phyloP scores from a whole-genome alignment of 2,329 filamentous ascomycete genomes.

The Dendrostoma leiphaemia region DNA sequence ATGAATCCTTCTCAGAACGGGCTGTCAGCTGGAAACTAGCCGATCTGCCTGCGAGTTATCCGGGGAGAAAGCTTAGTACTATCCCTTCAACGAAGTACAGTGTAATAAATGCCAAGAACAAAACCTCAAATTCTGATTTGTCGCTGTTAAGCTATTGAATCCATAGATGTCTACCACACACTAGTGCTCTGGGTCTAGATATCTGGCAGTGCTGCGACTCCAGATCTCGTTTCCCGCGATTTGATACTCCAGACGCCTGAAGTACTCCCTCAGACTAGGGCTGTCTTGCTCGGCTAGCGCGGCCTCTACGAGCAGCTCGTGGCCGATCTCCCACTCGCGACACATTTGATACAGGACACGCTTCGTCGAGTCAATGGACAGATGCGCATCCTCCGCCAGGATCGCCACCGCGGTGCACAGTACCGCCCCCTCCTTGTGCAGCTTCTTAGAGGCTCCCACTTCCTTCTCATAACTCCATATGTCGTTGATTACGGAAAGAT shows the following conservation, averaged over 20 bases:
- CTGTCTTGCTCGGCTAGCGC: not conserved
- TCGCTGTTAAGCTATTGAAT: no score
- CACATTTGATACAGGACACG: conserved; percentile 15
- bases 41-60: no score
- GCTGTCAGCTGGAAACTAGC: no score
- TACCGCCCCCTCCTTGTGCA: conserved; percentile 23
- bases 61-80: no score
- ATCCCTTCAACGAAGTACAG: no score
- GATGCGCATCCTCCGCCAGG: conserved; percentile 24
- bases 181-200: no score
- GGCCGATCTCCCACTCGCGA: conserved; percentile 20
- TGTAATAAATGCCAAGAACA: no score
- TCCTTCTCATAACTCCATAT: conserved; percentile 42
- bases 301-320: conserved; percentile 18
- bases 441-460: conserved; percentile 14
- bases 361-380: conserved; percentile 19
- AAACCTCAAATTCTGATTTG: no score
- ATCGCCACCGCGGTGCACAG: conserved; percentile 32
- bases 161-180: no score
- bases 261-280: conserved; percentile 23
- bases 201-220: no score
- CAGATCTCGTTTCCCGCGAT: conserved; percentile 26
- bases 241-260: conserved; percentile 32
- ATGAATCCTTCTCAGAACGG: no score
- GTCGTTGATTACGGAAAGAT: conserved; percentile 40